Base-by-base conservation (phyloP, 768 basidiomycete species). In the Boletus huronensis region DNA sequence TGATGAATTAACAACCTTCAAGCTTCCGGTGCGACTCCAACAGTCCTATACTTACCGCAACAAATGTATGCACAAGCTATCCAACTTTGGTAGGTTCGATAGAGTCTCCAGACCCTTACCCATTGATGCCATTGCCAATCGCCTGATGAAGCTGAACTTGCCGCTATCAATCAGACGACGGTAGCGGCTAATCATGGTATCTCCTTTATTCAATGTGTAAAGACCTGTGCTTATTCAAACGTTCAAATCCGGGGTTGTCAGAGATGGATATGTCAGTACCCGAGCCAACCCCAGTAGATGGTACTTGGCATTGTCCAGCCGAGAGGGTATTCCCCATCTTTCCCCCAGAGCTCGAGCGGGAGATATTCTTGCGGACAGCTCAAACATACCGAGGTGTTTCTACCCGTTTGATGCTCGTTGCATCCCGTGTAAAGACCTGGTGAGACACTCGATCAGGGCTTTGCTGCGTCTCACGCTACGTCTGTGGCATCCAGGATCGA, bases 271-370 rank as follows among this genome's bases (percentile, higher is more conserved):
- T 53, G 54, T 31, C 48, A 3, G 8, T 17, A 5, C 43, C 25
- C 4, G 6, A 25, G 14, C 19, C 21, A 14, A 9, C n/a, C 3
- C 10, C 3, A 32, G 34, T 6, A 16, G 19, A 36, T 11, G 36
- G 5, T 0, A 5, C 21, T 23, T 43, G 10, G 21, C 29, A 31
- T 11, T 31, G 4, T 28, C 4, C 3, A 28, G 28, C 17, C 19
- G 39, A 42, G 23, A 16, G 6, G 23, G 13, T n/a, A 16, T 7
- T 39, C 35, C 64, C 64, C 1, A 21, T 48, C 16, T 48, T 66
- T 10, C 64, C 64, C 21, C 57, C 50, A 3, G 64, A 66, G 17
- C 49, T 66, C 11, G 59, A 66, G 41, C 52, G 53, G 49, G 50
- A 56, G 28, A 58, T 64, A 52, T 66, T 66, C 38, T 39, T 59